These are phyloP conservation scores for Ascochyta pisi DNA, from an alignment of 2,329 filamentous ascomycete genomes.

Conservation along the genomic window DNA sequence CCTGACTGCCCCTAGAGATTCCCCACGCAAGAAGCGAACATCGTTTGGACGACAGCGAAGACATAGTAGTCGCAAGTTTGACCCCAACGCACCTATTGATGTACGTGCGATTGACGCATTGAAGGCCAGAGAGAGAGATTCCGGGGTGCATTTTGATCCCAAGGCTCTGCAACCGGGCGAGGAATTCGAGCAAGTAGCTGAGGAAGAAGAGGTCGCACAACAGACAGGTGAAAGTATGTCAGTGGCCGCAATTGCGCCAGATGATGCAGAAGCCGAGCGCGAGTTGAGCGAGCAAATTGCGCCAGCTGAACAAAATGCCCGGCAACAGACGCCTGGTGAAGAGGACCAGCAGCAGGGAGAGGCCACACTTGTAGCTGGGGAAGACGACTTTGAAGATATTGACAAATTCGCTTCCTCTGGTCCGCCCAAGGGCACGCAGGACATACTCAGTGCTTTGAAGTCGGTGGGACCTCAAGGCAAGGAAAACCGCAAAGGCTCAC, in stretches of 20 bases:
- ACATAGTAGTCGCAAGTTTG: slow-evolving; percentile 41
- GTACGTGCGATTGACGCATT: slow-evolving; percentile 28
- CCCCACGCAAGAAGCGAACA: slow-evolving; percentile 33
- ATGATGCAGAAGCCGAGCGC: neutral
- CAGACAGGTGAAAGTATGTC: slow-evolving; percentile 6
- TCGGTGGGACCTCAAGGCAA: slow-evolving; percentile 32
- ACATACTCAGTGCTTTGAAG: slow-evolving; percentile 29
- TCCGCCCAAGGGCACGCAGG: slow-evolving; percentile 34
- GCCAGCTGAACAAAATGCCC: slow-evolving; percentile 11
- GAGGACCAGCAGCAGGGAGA: slow-evolving; percentile 15
- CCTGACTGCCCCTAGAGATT: slow-evolving; percentile 13
- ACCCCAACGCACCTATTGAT: slow-evolving; percentile 36
- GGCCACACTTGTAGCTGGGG: slow-evolving; percentile 17
- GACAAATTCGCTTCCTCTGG: slow-evolving; percentile 9
- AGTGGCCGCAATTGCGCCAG: slow-evolving; percentile 5
- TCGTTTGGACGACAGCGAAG: slow-evolving; percentile 37
- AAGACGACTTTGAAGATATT: slow-evolving; percentile 15
- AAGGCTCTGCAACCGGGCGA: slow-evolving; percentile 16
- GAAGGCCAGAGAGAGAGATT: slow-evolving; percentile 30
- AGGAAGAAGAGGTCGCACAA: neutral
- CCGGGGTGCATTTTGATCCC: slow-evolving; percentile 18
- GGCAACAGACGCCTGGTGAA: slow-evolving; percentile 6
- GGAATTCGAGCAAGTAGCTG: slow-evolving; percentile 3
- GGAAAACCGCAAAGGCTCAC: slow-evolving; percentile 43
- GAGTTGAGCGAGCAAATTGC: neutral